These are phyloP conservation scores for Biancaea sappan DNA, from an alignment of 306 rosid genomes.

Conservation along the genomic window DNA sequence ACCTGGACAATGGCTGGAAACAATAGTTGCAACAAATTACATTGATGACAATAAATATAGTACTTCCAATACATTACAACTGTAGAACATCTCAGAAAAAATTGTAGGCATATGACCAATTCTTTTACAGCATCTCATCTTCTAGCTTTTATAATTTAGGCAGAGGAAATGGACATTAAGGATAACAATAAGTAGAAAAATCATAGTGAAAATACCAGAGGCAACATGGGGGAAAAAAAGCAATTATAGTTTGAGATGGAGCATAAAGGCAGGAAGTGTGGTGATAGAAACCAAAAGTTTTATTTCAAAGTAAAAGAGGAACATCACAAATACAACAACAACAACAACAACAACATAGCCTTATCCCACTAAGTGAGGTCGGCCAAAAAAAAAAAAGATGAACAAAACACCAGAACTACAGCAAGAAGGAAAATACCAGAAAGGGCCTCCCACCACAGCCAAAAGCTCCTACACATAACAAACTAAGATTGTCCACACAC, in stretches of 20 bases:
- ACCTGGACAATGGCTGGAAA: conserved; percentile 84
- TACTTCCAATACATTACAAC: neutral
- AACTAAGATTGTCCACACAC: no score
- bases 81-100: neutral
- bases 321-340: no score
- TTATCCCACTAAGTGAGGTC: no score
- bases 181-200: neutral
- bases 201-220: neutral
- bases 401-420: no score
- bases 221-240: neutral
- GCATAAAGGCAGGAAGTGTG: neutral
- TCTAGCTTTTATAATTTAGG: neutral
- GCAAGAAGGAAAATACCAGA: no score
- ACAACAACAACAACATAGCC: no score
- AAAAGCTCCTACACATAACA: no score
- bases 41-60: conserved; percentile 4
- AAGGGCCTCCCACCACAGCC: no score
- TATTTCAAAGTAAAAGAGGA: no score
- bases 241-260: neutral
- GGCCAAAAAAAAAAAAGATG: no score
- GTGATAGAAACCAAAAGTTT: no score
- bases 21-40: conserved; percentile 30
- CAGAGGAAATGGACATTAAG: neutral
- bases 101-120: neutral
- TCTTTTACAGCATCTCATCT: neutral